Percentiles rank a stretch among this genome's conserved stretches.
phyloP scores from a whole-genome alignment of 257 asterid species.

The Solanum neorickii region DNA sequence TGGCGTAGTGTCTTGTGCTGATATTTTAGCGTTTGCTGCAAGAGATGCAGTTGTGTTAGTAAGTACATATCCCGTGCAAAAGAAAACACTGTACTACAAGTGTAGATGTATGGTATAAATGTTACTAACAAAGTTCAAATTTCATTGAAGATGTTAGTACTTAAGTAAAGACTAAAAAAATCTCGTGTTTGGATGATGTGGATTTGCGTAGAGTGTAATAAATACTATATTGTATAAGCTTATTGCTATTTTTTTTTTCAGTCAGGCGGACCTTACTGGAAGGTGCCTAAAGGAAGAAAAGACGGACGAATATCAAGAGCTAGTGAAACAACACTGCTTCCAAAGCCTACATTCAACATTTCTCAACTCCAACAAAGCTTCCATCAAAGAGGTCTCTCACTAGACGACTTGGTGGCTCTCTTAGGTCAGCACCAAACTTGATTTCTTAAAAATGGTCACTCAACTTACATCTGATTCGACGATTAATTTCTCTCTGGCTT shows the following conservation, averaged over 20 bases:
- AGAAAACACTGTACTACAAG: too few species aligned
- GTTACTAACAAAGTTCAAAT: too few species aligned
- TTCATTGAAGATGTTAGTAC: too few species aligned
- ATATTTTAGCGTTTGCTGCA: conserved; percentile 72
- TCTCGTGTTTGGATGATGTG: neutral
- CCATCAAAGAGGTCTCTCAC: conserved; percentile 53
- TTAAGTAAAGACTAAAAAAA: too few species aligned
- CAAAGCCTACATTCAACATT: conserved; percentile 50
- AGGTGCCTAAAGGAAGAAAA: conserved; percentile 66
- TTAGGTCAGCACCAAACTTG: conserved; percentile 23
- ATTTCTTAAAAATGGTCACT: neutral
- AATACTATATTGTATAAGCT: neutral
- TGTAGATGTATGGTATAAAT: too few species aligned
- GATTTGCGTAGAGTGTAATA: neutral
- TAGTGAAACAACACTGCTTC: conserved; percentile 46
- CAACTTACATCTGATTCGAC: neutral
- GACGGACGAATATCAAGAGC: conserved; percentile 71
- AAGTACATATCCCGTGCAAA: neutral
- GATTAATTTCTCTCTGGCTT: neutral
- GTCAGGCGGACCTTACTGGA: conserved; percentile 81
- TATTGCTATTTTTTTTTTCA: neutral
- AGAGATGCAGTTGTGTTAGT: conserved; percentile 67
- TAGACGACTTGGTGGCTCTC: conserved; percentile 58
- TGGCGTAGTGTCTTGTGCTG: conserved; percentile 60
- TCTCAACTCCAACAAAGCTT: conserved; percentile 54